Conservation (phyloP, 2,329 filamentous ascomycete genomes). For the Dactylellina drechsleri region DNA sequence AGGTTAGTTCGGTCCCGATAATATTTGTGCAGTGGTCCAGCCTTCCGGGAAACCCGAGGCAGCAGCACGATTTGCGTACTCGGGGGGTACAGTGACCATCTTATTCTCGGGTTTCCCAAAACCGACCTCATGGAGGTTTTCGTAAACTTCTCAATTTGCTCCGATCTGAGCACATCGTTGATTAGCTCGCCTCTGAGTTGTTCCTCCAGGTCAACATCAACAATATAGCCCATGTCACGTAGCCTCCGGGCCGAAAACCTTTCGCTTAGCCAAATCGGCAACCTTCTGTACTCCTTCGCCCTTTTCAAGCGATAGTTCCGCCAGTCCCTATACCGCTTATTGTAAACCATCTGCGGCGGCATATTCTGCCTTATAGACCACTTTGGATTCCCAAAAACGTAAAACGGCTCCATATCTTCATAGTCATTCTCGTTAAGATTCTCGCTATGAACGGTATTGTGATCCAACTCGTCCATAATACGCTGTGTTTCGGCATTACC, state of each 20-base stretch:
- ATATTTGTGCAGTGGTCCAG: not conserved
- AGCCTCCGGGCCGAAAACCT: not conserved
- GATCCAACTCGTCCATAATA: not conserved
- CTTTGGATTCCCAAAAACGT: slow-evolving; percentile 1
- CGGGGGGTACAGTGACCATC: too few species aligned
- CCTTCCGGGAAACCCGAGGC: not conserved
- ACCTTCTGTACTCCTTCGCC: slow-evolving; percentile 28
- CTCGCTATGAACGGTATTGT: not conserved
- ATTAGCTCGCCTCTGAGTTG: not conserved
- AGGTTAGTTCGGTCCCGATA: slow-evolving; percentile 1
- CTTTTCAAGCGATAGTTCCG: slow-evolving; percentile 21
- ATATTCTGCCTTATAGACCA: slow-evolving; percentile 11
- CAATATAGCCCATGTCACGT: slow-evolving; percentile 22
- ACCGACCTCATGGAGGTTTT: not conserved
- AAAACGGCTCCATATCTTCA: not conserved
- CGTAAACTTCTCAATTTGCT: slow-evolving; percentile 15
- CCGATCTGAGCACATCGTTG: not conserved
- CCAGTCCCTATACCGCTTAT: not conserved
- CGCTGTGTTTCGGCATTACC: not conserved
- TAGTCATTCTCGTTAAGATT: not conserved
- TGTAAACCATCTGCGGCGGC: not conserved
- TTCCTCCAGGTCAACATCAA: slow-evolving; percentile 14
- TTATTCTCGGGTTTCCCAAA: not conserved
- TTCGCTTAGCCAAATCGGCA: not conserved
- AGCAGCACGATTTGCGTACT: too few species aligned